Conservation (phyloP, 2,329 filamentous ascomycete species). For the Colletotrichum endophyticum region DNA sequence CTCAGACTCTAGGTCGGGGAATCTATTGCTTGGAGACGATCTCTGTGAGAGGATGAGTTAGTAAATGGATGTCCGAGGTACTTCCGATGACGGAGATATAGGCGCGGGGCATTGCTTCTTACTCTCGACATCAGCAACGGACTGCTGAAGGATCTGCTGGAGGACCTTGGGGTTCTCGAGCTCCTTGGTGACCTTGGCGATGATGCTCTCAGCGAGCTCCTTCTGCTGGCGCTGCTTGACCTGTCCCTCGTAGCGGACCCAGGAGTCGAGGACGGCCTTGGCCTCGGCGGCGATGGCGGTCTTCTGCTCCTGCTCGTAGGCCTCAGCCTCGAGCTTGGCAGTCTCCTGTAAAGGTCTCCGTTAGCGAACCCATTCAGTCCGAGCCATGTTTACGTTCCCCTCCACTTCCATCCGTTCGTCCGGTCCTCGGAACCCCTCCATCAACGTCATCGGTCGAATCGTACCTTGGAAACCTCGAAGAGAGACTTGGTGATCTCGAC, state of each 20-base stretch:
- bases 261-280: constrained; percentile 94
- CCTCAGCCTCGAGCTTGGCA: constrained; percentile 92
- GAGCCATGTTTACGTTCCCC: not conserved
- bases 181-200: constrained; percentile 98
- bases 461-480: constrained; percentile 97
- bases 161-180: constrained; percentile 96
- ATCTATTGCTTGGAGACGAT: constrained; percentile 72
- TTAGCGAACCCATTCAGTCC: not conserved
- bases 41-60: constrained; percentile 49
- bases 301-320: constrained; percentile 96
- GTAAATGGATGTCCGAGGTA: constrained; percentile 22
- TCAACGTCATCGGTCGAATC: constrained; percentile 21
- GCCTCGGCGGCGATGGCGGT: constrained; percentile 91
- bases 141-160: constrained; percentile 98
- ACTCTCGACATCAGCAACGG: constrained; percentile 96
- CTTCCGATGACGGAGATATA: not conserved
- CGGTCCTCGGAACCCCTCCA: not conserved
- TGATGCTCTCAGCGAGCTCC: constrained; percentile 91
- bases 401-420: not conserved
- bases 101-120: constrained; percentile 29
- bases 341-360: constrained; percentile 73
- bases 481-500: constrained; percentile 97
- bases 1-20: constrained; percentile 28
- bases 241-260: constrained; percentile 98
- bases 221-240: constrained; percentile 98